Conservation (phyloP, 257 asterid species). For the Solanum virginianum region DNA sequence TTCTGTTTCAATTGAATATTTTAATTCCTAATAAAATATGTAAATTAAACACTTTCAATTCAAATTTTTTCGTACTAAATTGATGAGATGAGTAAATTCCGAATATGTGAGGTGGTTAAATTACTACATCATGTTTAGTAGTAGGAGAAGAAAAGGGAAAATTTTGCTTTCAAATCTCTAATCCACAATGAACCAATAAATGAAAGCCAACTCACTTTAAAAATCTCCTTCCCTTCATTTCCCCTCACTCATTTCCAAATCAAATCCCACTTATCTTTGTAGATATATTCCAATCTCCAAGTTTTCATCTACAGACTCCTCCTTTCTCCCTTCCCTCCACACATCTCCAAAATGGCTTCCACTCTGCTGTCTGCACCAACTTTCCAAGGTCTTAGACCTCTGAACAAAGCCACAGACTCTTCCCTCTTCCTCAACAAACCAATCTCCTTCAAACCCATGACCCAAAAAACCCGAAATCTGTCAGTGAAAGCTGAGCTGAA, state of each 20-base stretch:
- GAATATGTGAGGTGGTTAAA: too few species aligned
- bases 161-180: slow-evolving; percentile 11
- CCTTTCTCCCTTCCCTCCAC: neutral
- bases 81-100: too few species aligned
- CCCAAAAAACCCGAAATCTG: neutral
- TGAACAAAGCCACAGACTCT: slow-evolving; percentile 54
- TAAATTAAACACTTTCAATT: too few species aligned
- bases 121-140: too few species aligned
- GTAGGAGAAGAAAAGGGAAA: neutral
- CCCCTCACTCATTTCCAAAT: slow-evolving; percentile 36
- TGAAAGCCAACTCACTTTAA: slow-evolving; percentile 33
- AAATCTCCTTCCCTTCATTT: slow-evolving; percentile 32
- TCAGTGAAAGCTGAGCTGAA: slow-evolving; percentile 60
- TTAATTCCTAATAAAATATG: too few species aligned
- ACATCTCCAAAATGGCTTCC: slow-evolving; percentile 50
- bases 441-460: slow-evolving; percentile 12
- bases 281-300: neutral
- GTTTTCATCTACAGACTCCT: too few species aligned
- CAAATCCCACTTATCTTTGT: slow-evolving; percentile 2
- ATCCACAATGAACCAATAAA: slow-evolving; percentile 57
- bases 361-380: slow-evolving; percentile 61
- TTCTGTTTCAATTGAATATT: too few species aligned
- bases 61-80: too few species aligned
- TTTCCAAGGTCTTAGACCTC: slow-evolving; percentile 79
- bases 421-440: slow-evolving; percentile 6